Percentiles rank a stretch among this genome's conserved stretches.
Conservation (phyloP, 352 stramenopile species). For the Phytophthora cryptogea region DNA sequence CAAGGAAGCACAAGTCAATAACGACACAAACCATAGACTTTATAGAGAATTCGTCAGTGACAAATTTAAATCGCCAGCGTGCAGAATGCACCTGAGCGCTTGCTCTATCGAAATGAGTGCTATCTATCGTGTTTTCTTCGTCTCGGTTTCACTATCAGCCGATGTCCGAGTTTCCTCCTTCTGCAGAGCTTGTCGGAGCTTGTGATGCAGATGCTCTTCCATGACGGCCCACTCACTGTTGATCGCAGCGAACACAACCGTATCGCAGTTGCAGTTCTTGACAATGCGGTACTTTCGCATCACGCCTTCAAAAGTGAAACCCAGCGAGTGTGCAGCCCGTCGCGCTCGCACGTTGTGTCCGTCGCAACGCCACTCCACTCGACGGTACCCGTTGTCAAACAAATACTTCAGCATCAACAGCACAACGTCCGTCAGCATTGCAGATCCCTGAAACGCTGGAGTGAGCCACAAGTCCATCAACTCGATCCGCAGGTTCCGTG, state of each 20-base stretch:
- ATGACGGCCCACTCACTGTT: slow-evolving; percentile 88
- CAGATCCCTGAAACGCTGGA: slow-evolving; percentile 72
- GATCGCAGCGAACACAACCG: slow-evolving; percentile 81
- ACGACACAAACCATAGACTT: slow-evolving; percentile 33
- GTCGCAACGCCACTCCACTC: slow-evolving; percentile 88
- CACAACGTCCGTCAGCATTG: slow-evolving; percentile 57
- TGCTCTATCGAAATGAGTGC: not conserved
- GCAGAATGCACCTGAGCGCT: not conserved
- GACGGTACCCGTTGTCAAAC: slow-evolving; percentile 81
- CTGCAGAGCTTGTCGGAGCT: slow-evolving; percentile 32
- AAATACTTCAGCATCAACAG: slow-evolving; percentile 73
- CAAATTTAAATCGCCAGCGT: not conserved
- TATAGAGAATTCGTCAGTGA: slow-evolving; percentile 14
- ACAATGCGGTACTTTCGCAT: slow-evolving; percentile 87
- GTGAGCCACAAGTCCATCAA: slow-evolving; percentile 82
- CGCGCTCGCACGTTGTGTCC: slow-evolving; percentile 86
- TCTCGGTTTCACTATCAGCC: slow-evolving; percentile 8
- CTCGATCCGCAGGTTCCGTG: slow-evolving; percentile 76
- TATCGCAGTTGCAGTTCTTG: slow-evolving; percentile 87
- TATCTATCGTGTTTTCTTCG: slow-evolving; percentile 48
- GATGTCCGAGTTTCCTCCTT: slow-evolving; percentile 18
- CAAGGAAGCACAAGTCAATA: slow-evolving; percentile 6
- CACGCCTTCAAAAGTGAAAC: slow-evolving; percentile 89
- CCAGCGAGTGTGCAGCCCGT: slow-evolving; percentile 76
- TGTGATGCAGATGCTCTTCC: slow-evolving; percentile 65